phyloP scores from a whole-genome alignment of 371 early-diverging fungal species.

The Circinella minor region DNA sequence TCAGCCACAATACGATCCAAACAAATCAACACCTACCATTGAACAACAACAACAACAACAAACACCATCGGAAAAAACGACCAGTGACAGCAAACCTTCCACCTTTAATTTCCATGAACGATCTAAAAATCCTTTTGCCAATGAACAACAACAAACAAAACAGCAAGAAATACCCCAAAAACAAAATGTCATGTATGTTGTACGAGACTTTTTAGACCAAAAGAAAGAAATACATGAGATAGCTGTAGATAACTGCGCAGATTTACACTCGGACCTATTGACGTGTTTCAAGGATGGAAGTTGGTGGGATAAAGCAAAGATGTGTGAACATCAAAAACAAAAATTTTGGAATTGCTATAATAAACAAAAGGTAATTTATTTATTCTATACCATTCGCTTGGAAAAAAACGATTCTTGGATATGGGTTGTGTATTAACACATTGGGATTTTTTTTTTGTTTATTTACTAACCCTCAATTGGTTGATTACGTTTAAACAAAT shows the following conservation, averaged over 20 bases:
- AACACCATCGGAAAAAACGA: conserved; percentile 3
- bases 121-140: conserved; percentile 4
- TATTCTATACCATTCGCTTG: too few relatives aligned
- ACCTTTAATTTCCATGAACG: conserved; percentile 9
- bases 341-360: conserved; percentile 58
- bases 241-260: conserved; percentile 59
- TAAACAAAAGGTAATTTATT: conserved; percentile 46
- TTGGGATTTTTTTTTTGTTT: neutral
- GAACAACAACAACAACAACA: conserved; percentile 9
- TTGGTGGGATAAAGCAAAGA: conserved; percentile 67
- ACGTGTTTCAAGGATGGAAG: conserved; percentile 61
- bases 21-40: conserved; percentile 22
- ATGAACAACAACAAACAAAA: neutral
- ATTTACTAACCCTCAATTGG: neutral
- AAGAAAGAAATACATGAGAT: conserved; percentile 55
- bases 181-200: conserved; percentile 28
- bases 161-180: conserved; percentile 12
- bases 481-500: neutral
- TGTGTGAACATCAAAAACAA: conserved; percentile 66
- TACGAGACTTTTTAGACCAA: conserved; percentile 46
- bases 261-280: conserved; percentile 54
- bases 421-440: neutral
- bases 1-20: conserved; percentile 49
- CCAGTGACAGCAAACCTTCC: conserved; percentile 1
- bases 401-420: too few relatives aligned